Evolutionary conservation across 2,329 filamentous ascomycete genomes (phyloP).

Genomic region (Ophiostoma pallidulum): DNA sequence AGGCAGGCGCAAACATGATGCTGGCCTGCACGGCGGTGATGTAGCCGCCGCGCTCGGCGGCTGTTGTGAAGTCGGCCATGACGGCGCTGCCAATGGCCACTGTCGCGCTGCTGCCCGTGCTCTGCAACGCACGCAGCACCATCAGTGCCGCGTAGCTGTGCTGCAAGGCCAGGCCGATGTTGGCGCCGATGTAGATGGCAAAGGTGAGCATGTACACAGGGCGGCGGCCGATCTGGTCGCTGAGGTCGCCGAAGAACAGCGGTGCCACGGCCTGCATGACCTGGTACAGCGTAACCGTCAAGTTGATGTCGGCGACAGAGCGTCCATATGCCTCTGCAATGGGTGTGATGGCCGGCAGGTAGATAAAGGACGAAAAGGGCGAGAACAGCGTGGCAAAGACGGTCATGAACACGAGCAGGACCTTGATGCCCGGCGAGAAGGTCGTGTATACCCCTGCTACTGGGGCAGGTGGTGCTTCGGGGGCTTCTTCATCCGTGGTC

Average conservation of each 20-base stretch:
- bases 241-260: constrained; percentile 39
- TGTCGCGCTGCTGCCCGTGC: constrained; percentile 42
- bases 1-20: constrained; percentile 31
- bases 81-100: constrained; percentile 44
- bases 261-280: constrained; percentile 46
- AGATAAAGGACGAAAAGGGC: constrained; percentile 29
- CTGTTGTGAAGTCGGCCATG: constrained; percentile 38
- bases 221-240: constrained; percentile 38
- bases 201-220: constrained; percentile 40
- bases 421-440: constrained; percentile 20
- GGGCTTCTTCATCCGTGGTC: not conserved
- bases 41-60: constrained; percentile 45
- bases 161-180: constrained; percentile 36
- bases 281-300: constrained; percentile 34
- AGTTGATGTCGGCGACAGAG: constrained; percentile 27
- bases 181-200: constrained; percentile 34
- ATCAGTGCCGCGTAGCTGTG: constrained; percentile 35
- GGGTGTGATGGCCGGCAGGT: constrained; percentile 35
- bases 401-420: constrained; percentile 22
- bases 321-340: constrained; percentile 31
- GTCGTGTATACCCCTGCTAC: constrained; percentile 14
- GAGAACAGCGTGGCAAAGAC: constrained; percentile 24
- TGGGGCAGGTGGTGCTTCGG: not conserved
- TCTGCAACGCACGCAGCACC: constrained; percentile 40
- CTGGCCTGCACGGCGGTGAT: constrained; percentile 38